Percentiles rank a stretch among this genome's conserved stretches.
phyloP scores from a whole-genome alignment of 2,329 filamentous ascomycete genomes.

The Bipolaris cookei region DNA sequence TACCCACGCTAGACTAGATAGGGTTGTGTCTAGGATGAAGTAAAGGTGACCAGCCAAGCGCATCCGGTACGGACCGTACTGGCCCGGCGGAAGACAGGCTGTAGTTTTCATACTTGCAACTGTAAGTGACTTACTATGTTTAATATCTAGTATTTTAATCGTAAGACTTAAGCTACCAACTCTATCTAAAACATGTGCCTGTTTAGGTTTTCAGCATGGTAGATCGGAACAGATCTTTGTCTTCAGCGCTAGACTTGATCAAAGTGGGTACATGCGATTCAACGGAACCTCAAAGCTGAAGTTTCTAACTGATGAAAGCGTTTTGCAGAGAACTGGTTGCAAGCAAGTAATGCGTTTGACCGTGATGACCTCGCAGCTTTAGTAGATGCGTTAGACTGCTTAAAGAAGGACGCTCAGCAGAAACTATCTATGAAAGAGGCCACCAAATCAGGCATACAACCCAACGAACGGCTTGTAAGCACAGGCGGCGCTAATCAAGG shows the following conservation, averaged over 20 bases:
- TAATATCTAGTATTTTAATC: background rate
- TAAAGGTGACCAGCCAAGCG: background rate
- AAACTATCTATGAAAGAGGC: constrained; percentile 1
- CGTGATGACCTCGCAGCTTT: constrained; percentile 1
- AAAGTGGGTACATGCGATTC: background rate
- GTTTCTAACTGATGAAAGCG: background rate
- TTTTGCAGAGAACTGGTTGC: constrained; percentile 2
- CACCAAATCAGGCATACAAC: background rate
- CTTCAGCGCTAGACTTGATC: constrained; percentile 6
- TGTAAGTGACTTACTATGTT: background rate
- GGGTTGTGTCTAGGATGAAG: background rate
- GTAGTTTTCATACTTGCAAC: background rate
- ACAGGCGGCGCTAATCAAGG: background rate
- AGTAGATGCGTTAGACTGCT: constrained; percentile 4
- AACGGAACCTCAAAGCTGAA: background rate
- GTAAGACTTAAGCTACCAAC: background rate
- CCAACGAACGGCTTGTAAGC: background rate
- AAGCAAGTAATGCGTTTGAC: constrained; percentile 1
- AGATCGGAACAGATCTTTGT: background rate
- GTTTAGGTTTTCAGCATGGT: background rate
- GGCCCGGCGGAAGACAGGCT: background rate
- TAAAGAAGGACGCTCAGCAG: constrained; percentile 7
- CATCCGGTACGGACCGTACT: background rate
- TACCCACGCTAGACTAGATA: background rate
- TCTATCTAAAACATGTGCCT: background rate